Evolutionary conservation across 352 stramenopile genomes (phyloP), one percentile per base, ranked within the genome.

Genomic region (Pythium volutum): DNA sequence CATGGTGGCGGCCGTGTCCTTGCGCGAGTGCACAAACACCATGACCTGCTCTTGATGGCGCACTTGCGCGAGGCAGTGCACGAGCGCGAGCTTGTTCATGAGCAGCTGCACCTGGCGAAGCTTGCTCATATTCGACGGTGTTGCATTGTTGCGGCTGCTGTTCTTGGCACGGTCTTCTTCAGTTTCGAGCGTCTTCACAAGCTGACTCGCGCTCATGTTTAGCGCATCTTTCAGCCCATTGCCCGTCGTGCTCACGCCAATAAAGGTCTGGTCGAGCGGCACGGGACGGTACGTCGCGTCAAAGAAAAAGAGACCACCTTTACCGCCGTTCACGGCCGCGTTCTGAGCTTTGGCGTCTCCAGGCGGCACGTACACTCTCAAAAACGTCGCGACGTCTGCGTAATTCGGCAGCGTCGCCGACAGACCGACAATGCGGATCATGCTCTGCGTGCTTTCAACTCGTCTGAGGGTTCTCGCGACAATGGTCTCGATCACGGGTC

Each of bases 391-490:
- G 1, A 99, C 97, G 66, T 99, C 97, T 51, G 96, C 79, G 79
- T 99, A 99, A 69, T 99, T 99, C 0, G 98, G 98, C 20, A 99
- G 80, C 8, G 98, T 99, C 4, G 97, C 98, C 7, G 93, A 99
- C 4, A 99, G 70, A 12, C 97, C 98, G 2, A 99, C 97, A 59
- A 99, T 96, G 23, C 98, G 93, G 42, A 99, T 96, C 81, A 98
- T 94, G 18, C 77, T 93, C 75, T 99, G 98, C 22, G 93, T 96
- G 53, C 88, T 97, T 78, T 99, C 97, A 6, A 99, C 97, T 34
- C 97, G 87, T n/a, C 97, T 93, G 64, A 99, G 84, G 22, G 98
- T 98, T 41, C 98, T 81, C 5, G 97, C 96, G n/a, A 99, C 97
- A 52, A 99, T 97, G 14, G 92, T 98, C 68, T 99, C 98, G 58